phyloP scores from a whole-genome alignment of 2,329 filamentous ascomycete genomes.

The Fusarium ramigenum region DNA sequence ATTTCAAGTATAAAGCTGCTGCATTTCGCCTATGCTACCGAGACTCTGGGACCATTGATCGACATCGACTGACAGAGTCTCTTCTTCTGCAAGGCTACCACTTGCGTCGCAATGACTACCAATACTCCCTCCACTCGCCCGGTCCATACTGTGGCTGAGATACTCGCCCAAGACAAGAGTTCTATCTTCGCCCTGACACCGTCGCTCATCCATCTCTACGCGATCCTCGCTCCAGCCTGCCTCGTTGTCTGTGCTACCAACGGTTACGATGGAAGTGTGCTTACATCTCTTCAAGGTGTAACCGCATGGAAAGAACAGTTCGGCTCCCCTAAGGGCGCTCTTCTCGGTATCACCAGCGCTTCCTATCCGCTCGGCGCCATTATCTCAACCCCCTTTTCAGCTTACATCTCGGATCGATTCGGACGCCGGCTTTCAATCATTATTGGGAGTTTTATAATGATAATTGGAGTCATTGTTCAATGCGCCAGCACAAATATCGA shows the following conservation, averaged over 20 bases:
- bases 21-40: neutral
- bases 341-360: slow-evolving; percentile 47
- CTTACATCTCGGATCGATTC: slow-evolving; percentile 42
- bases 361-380: slow-evolving; percentile 59
- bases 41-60: neutral
- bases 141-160: slow-evolving; percentile 14
- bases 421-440: slow-evolving; percentile 45
- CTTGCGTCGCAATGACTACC: neutral
- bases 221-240: slow-evolving; percentile 21
- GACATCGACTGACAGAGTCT: neutral
- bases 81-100: neutral
- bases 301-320: slow-evolving; percentile 51
- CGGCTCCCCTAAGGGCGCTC: slow-evolving; percentile 44
- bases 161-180: slow-evolving; percentile 13
- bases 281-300: slow-evolving; percentile 57
- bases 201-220: slow-evolving; percentile 18
- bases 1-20: neutral
- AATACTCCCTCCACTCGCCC: neutral
- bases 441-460: slow-evolving; percentile 32
- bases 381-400: slow-evolving; percentile 42
- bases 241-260: slow-evolving; percentile 49
- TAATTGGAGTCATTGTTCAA: slow-evolving; percentile 21
- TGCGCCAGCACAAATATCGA: slow-evolving; percentile 37
- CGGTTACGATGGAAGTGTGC: slow-evolving; percentile 59
- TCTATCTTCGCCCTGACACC: slow-evolving; percentile 9